Percentiles rank a stretch among this genome's conserved stretches.
Evolutionary conservation across 208 protist genomes (phyloP).

Genomic region (Angomonas ambiguus): DNA sequence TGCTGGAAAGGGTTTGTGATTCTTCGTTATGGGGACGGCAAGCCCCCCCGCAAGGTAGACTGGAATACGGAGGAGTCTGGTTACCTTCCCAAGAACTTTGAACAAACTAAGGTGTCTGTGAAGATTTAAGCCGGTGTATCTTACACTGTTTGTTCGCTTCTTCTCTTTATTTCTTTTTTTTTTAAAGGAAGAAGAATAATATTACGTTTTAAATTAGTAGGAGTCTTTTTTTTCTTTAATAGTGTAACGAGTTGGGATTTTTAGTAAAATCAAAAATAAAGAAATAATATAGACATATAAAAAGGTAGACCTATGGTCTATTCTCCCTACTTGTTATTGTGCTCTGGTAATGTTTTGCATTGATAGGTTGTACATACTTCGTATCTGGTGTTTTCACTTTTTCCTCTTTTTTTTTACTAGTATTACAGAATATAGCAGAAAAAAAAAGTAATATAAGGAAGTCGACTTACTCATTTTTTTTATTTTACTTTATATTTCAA

Average conservation of each 20-base stretch:
- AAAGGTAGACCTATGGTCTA: background rate
- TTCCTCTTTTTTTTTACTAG: background rate
- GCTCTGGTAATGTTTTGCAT: background rate
- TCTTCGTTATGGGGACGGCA: constrained; percentile 75
- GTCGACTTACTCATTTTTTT: constrained; percentile 6
- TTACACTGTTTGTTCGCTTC: background rate
- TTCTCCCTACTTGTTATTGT: too few species aligned
- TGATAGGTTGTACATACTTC: background rate
- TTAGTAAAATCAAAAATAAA: constrained; percentile 15
- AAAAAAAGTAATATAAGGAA: constrained; percentile 16
- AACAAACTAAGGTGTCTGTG: constrained; percentile 61
- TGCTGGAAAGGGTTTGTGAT: constrained; percentile 78
- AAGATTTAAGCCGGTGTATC: constrained; percentile 31
- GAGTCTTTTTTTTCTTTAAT: constrained; percentile 8
- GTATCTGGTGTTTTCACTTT: background rate
- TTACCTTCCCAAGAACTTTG: constrained; percentile 66
- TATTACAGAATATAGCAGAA: too few species aligned
- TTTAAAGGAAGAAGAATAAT: background rate
- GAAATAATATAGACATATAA: constrained; percentile 9
- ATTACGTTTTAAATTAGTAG: constrained; percentile 6
- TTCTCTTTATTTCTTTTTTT: constrained; percentile 17
- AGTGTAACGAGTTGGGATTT: background rate
- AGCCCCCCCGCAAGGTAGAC: constrained; percentile 78
- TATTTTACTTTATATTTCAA: too few species aligned
- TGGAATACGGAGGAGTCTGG: constrained; percentile 87